phyloP scores from a whole-genome alignment of 768 basidiomycete species.

The Termitomyces heimii region DNA sequence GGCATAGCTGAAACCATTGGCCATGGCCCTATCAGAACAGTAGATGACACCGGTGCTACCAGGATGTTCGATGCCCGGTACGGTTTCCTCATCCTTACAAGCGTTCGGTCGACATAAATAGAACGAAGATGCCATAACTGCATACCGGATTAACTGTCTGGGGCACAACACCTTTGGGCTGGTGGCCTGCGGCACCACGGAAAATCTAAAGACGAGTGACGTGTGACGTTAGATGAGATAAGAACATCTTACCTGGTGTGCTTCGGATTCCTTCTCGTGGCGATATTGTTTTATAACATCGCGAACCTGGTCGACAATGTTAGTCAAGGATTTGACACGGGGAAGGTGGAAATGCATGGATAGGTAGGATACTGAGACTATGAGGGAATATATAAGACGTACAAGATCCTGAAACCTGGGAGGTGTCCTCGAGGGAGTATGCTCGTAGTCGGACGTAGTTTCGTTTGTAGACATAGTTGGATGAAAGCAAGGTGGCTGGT shows the following conservation, averaged over 20 bases:
- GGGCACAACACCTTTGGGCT: slow-evolving; percentile 58
- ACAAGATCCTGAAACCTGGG: slow-evolving; percentile 15
- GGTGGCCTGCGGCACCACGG: slow-evolving; percentile 65
- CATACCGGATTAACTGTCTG: slow-evolving; percentile 67
- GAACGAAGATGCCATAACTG: slow-evolving; percentile 3
- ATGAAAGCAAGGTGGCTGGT: neutral
- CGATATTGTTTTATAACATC: slow-evolving; percentile 63
- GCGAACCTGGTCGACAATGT: slow-evolving; percentile 54
- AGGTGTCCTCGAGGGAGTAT: slow-evolving; percentile 13
- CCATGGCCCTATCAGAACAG: slow-evolving; percentile 91
- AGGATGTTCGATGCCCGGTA: slow-evolving; percentile 83
- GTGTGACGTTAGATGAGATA: neutral
- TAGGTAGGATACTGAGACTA: neutral
- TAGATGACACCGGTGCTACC: slow-evolving; percentile 66
- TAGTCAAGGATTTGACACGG: slow-evolving; percentile 35
- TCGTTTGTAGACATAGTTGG: slow-evolving; percentile 9
- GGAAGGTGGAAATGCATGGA: slow-evolving; percentile 46
- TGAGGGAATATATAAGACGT: slow-evolving; percentile 8
- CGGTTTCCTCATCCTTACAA: slow-evolving; percentile 75
- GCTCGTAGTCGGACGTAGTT: slow-evolving; percentile 3
- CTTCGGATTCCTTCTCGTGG: slow-evolving; percentile 83
- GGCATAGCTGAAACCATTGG: slow-evolving; percentile 85
- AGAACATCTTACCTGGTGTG: slow-evolving; percentile 57
- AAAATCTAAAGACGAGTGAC: slow-evolving; percentile 49
- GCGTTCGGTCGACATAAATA: neutral